phyloP scores from a whole-genome alignment of 768 basidiomycete genomes.

The Rhodosporidiobolus odoratus region DNA sequence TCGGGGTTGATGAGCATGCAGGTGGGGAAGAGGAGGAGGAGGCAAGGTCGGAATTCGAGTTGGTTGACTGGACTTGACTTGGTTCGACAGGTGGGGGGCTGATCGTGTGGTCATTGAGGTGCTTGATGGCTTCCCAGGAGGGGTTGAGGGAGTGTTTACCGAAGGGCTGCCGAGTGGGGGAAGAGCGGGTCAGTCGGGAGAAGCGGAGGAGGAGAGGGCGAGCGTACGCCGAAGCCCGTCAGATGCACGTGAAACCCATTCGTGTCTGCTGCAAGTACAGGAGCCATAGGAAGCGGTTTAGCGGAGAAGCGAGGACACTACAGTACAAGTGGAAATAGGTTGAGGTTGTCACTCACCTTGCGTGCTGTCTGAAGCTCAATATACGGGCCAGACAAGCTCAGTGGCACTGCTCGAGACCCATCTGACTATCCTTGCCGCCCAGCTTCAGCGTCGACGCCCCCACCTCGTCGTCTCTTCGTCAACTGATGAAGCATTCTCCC shows the following conservation, averaged over 20 bases:
- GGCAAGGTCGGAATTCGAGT: neutral
- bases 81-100: neutral
- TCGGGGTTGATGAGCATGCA: no score
- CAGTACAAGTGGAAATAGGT: no score
- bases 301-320: no score
- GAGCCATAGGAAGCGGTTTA: conserved; percentile 2
- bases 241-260: neutral
- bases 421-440: no score
- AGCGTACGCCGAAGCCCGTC: conserved; percentile 13
- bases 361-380: no score
- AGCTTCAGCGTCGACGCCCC: no score
- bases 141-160: conserved; percentile 7
- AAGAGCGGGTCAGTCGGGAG: neutral
- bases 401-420: no score
- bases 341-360: no score
- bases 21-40: neutral
- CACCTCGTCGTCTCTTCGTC: no score
- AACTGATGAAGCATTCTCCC: conserved; percentile 6
- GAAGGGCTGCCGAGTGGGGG: conserved; percentile 2
- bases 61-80: no score
- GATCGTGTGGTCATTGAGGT: neutral
- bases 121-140: conserved; percentile 17
- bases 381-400: no score
- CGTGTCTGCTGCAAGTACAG: neutral
- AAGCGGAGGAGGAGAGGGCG: neutral